These are phyloP conservation scores for Colletotrichum aenigma DNA, from an alignment of 2,329 filamentous ascomycete genomes.

Conservation along the genomic window DNA sequence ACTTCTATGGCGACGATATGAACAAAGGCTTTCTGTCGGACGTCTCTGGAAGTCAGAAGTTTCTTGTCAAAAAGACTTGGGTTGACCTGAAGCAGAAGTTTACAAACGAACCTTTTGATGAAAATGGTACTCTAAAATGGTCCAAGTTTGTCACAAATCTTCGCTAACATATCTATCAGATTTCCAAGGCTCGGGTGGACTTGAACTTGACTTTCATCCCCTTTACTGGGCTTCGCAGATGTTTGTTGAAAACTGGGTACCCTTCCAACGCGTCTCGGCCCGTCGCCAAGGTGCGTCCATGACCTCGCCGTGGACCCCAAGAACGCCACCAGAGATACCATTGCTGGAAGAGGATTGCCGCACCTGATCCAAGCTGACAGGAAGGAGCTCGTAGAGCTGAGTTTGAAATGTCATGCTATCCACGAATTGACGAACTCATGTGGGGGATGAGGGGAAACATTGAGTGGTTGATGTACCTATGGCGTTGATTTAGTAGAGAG, in stretches of 20 bases:
- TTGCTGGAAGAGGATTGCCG: neutral
- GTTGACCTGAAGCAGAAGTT: neutral
- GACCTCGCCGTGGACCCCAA: neutral
- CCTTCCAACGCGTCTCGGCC: neutral
- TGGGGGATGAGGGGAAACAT: neutral
- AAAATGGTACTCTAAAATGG: neutral
- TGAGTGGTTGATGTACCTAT: neutral
- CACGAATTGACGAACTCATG: neutral
- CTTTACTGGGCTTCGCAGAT: constrained; percentile 51
- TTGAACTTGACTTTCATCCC: neutral
- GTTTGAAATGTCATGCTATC: neutral
- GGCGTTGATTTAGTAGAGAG: neutral
- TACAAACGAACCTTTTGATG: neutral
- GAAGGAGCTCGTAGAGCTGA: neutral
- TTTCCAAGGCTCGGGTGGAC: neutral
- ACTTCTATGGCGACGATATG: neutral
- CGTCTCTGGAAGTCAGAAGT: neutral
- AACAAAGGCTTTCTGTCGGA: neutral
- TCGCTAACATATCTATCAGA: neutral
- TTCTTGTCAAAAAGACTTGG: neutral
- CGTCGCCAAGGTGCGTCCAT: neutral
- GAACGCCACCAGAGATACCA: neutral
- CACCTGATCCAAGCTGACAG: neutral
- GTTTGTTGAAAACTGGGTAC: constrained; percentile 44
- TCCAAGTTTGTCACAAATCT: neutral